A percentile compares a stretch with the other conserved stretches of the same genome.
These are phyloP conservation scores for Venturia effusa DNA, from an alignment of 2,329 filamentous ascomycete genomes.

Conservation along the genomic window DNA sequence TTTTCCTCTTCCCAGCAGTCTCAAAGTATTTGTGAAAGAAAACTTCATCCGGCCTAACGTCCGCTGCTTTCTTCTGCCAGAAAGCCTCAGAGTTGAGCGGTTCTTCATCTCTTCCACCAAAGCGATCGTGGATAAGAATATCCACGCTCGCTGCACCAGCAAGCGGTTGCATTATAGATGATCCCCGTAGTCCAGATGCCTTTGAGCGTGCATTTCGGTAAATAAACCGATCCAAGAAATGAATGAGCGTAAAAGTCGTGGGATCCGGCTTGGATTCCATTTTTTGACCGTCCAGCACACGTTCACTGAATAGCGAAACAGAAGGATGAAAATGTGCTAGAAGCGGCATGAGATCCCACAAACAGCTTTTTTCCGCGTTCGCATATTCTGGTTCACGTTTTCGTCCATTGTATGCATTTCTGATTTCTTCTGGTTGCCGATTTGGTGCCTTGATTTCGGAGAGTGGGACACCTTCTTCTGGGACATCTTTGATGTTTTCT, in stretches of 20 bases:
- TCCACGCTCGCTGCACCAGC: constrained; percentile 49
- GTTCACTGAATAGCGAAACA: constrained; percentile 70
- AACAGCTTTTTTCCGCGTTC: constrained; percentile 82
- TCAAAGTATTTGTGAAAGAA: constrained; percentile 98
- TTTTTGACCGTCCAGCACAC: constrained; percentile 56
- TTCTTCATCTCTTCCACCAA: constrained; percentile 46
- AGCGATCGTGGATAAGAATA: constrained; percentile 47
- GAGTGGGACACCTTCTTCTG: constrained; percentile 36
- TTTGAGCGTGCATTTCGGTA: constrained; percentile 81
- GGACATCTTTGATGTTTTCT: constrained; percentile 59
- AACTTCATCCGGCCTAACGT: constrained; percentile 82
- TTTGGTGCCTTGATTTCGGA: neutral
- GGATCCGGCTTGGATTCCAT: constrained; percentile 82
- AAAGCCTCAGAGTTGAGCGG: constrained; percentile 80
- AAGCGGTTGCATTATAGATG: constrained; percentile 95
- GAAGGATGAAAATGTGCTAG: constrained; percentile 85
- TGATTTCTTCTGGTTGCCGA: constrained; percentile 21
- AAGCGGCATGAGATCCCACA: constrained; percentile 85
- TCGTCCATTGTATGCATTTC: constrained; percentile 60
- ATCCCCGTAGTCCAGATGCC: constrained; percentile 51
- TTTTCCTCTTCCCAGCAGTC: constrained; percentile 45
- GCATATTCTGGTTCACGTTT: constrained; percentile 88
- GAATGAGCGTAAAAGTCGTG: constrained; percentile 78
- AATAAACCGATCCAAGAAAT: constrained; percentile 97
- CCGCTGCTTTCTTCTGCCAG: constrained; percentile 76